phyloP scores from a whole-genome alignment of 208 protist genomes.

The Acanthamoeba sp. region DNA sequence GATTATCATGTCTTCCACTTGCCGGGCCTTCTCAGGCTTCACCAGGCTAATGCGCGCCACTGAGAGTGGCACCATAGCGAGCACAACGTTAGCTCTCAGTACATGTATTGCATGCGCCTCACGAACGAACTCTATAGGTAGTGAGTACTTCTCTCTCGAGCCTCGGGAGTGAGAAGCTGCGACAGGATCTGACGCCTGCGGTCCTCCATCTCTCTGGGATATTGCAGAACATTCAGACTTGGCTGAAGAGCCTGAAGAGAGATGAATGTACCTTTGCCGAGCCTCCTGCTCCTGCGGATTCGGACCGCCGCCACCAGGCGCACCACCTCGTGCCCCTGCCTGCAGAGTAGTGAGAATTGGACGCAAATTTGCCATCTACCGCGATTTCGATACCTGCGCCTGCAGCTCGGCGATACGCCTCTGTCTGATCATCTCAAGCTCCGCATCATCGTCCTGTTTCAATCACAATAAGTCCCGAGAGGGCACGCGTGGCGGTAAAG shows the following conservation, averaged over 20 bases:
- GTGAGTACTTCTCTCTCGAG: constrained; percentile 80
- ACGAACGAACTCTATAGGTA: neutral
- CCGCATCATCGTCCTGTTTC: constrained; percentile 44
- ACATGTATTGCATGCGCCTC: no score
- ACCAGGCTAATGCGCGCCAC: constrained; percentile 82
- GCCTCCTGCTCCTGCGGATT: constrained; percentile 7
- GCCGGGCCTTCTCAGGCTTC: constrained; percentile 81
- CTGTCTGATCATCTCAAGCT: constrained; percentile 34
- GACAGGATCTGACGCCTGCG: constrained; percentile 74
- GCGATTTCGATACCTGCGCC: constrained; percentile 2
- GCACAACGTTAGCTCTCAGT: neutral
- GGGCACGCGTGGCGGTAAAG: no score
- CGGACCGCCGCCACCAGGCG: neutral
- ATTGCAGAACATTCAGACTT: neutral
- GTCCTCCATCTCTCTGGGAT: constrained; percentile 78
- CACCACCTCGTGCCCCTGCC: neutral
- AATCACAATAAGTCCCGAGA: no score
- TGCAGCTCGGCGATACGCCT: constrained; percentile 29
- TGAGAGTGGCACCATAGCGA: neutral
- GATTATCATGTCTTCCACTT: constrained; percentile 81
- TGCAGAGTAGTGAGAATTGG: neutral
- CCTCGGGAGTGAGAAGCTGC: constrained; percentile 77
- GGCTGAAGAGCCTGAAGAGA: no score
- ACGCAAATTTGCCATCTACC: no score
- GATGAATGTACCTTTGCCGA: neutral